These are phyloP conservation scores for Paspalum notatum DNA, from an alignment of 176 grass and related monocot genomes.

Conservation along the genomic window DNA sequence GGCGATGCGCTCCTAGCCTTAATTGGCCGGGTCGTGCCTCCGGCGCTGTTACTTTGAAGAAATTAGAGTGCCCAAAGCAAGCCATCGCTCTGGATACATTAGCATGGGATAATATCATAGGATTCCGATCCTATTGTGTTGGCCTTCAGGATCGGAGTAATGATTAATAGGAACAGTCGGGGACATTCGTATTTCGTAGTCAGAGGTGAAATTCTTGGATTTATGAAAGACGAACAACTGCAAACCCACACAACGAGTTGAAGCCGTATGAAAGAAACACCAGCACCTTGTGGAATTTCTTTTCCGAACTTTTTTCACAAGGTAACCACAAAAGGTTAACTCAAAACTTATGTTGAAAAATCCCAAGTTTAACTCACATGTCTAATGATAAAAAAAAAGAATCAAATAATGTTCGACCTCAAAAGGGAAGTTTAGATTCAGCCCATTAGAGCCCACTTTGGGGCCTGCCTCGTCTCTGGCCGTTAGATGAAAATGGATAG, in stretches of 20 bases:
- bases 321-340: no score
- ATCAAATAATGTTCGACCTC: no score
- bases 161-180: conserved; percentile 17
- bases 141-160: conserved; percentile 15
- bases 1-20: conserved; percentile 43
- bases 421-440: no score
- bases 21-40: conserved; percentile 51
- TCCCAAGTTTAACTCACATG: no score
- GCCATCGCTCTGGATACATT: conserved; percentile 48
- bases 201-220: conserved; percentile 68
- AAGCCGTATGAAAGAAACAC: no score
- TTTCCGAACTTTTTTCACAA: background rate
- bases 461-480: no score
- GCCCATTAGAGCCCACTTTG: no score
- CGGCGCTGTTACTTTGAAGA: conserved; percentile 59
- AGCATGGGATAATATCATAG: conserved; percentile 59
- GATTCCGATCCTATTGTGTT: conserved; percentile 51
- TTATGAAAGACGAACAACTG: conserved; percentile 79
- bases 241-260: no score
- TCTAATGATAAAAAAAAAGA: no score
- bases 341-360: no score
- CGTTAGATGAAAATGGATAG: no score
- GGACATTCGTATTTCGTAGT: conserved; percentile 28
- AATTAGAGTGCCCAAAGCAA: conserved; percentile 54
- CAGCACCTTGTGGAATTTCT: no score